These are phyloP conservation scores for Tuber microsphaerosporum DNA, from an alignment of 495 filamentous ascomycete species.

Conservation along the genomic window DNA sequence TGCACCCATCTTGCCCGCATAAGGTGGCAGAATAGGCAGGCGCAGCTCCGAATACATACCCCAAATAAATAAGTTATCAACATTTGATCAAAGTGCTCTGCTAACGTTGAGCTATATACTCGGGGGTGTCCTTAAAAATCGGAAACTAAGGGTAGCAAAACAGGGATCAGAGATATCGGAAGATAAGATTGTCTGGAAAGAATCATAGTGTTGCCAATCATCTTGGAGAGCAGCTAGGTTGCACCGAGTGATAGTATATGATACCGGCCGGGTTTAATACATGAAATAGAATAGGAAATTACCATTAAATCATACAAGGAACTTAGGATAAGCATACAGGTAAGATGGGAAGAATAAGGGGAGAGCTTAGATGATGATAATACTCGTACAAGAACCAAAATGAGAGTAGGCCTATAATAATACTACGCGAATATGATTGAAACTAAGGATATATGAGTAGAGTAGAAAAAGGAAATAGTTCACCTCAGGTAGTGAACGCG, in stretches of 20 bases:
- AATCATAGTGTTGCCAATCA: not conserved
- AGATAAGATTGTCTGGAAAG: not conserved
- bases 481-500: too few relatives aligned
- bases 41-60: too few relatives aligned
- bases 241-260: not conserved
- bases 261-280: not conserved
- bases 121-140: conserved; percentile 9
- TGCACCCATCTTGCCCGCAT: too few relatives aligned
- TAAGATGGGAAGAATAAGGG: not conserved
- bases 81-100: too few relatives aligned
- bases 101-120: too few relatives aligned
- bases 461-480: too few relatives aligned
- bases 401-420: not conserved
- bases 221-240: not conserved
- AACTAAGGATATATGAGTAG: not conserved
- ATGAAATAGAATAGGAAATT: too few relatives aligned
- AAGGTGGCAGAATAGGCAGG: too few relatives aligned
- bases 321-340: too few relatives aligned
- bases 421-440: not conserved
- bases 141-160: not conserved
- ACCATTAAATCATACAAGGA: too few relatives aligned
- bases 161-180: not conserved
- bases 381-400: not conserved
- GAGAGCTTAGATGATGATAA: not conserved
- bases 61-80: too few relatives aligned